These are phyloP conservation scores for Epichloe uncinata DNA, from an alignment of 2,329 filamentous ascomycete genomes.

Conservation along the genomic window DNA sequence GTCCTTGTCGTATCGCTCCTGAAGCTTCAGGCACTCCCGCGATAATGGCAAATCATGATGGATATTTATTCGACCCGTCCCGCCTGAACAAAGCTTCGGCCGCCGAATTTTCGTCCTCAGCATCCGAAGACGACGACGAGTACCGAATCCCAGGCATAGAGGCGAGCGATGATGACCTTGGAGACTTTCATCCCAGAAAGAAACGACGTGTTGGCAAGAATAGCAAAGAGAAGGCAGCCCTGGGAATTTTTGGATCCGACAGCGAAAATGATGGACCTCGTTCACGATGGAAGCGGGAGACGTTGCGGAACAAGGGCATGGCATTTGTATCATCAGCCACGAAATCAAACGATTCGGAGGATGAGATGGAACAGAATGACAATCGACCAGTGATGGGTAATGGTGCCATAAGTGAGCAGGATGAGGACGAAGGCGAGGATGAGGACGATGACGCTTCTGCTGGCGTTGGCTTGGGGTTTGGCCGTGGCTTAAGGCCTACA, in stretches of 20 bases:
- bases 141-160: constrained; percentile 21
- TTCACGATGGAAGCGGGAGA: constrained; percentile 43
- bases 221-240: constrained; percentile 49
- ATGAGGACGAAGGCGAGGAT: constrained; percentile 27
- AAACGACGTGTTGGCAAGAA: constrained; percentile 43
- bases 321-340: constrained; percentile 44
- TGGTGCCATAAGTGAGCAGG: constrained; percentile 20
- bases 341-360: constrained; percentile 20
- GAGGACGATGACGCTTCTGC: constrained; percentile 25
- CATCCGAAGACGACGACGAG: constrained; percentile 33
- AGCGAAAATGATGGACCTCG: constrained; percentile 49
- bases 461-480: constrained; percentile 37
- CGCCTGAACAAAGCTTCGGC: constrained; percentile 37
- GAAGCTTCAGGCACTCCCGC: not conserved
- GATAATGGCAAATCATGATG: not conserved
- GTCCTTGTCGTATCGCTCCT: not conserved
- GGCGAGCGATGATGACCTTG: constrained; percentile 31
- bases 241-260: constrained; percentile 55
- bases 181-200: constrained; percentile 47
- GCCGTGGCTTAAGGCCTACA: constrained; percentile 11
- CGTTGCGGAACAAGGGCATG: constrained; percentile 45
- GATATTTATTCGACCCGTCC: constrained; percentile 29
- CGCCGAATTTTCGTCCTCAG: constrained; percentile 39
- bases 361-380: constrained; percentile 24
- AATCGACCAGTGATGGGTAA: constrained; percentile 14